phyloP scores from a whole-genome alignment of 78 protist genomes.

The Capsaspora owczarzaki region DNA sequence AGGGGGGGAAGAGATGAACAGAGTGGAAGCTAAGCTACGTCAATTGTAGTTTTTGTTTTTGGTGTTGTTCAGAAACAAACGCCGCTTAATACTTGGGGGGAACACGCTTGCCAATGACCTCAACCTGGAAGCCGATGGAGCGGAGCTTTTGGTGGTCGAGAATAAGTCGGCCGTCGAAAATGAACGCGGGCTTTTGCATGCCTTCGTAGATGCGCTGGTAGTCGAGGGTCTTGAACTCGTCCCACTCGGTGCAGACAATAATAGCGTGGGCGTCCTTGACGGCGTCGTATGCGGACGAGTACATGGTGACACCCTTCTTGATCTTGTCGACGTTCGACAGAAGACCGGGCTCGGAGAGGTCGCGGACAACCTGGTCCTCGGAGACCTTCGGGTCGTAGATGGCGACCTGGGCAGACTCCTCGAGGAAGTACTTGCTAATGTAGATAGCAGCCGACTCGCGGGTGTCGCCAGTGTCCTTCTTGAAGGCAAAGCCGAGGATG shows the following conservation, averaged over 20 bases:
- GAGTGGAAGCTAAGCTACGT: no score
- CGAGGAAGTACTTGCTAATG: conserved; percentile 48
- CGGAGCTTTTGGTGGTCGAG: conserved; percentile 51
- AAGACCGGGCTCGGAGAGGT: conserved; percentile 3
- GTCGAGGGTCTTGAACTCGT: conserved; percentile 72
- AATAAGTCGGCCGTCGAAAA: conserved; percentile 83
- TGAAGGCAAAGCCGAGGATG: conserved; percentile 87
- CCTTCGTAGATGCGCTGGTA: conserved; percentile 19
- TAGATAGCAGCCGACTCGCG: conserved; percentile 78
- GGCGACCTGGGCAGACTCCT: conserved; percentile 75
- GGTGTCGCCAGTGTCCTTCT: conserved; percentile 90
- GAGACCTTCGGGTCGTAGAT: conserved; percentile 90
- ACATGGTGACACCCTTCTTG: background rate
- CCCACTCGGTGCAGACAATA: conserved; percentile 90
- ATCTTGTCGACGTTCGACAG: background rate
- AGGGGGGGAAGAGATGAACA: no score
- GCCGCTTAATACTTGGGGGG: no score
- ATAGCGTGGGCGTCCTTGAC: conserved; percentile 73
- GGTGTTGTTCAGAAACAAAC: no score
- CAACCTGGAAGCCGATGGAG: conserved; percentile 70
- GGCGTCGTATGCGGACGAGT: conserved; percentile 41
- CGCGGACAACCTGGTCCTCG: conserved; percentile 23
- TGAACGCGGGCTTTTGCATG: conserved; percentile 81
- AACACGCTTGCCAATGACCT: conserved; percentile 52
- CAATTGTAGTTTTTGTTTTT: no score